These are phyloP conservation scores for Cryptococcus sp. DNA, from an alignment of 1,284 basidiomycete species.

Conservation along the genomic window DNA sequence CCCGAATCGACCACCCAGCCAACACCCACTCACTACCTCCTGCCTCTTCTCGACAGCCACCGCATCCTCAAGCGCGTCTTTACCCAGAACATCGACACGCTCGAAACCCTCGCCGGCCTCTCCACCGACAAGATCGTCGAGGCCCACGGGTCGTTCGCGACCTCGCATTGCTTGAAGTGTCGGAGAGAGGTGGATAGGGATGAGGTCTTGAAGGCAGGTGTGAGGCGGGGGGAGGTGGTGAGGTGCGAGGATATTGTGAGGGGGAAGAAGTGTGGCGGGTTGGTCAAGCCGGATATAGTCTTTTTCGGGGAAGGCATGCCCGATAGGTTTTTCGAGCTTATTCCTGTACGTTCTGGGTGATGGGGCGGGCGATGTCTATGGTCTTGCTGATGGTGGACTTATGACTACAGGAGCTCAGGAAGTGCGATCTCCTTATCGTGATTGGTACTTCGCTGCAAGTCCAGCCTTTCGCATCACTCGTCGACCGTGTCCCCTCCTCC, in stretches of 20 bases:
- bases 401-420: not conserved
- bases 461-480: constrained; percentile 56
- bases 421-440: constrained; percentile 81
- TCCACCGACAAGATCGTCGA: constrained; percentile 74
- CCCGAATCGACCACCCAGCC: constrained; percentile 52
- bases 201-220: constrained; percentile 63
- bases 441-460: constrained; percentile 77
- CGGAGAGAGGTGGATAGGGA: constrained; percentile 56
- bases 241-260: constrained; percentile 52
- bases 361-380: not conserved
- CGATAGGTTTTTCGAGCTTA: constrained; percentile 45
- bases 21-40: constrained; percentile 85
- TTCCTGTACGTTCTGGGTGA: constrained; percentile 25
- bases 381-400: not conserved
- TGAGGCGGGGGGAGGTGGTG: constrained; percentile 61
- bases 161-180: constrained; percentile 75
- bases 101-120: constrained; percentile 81
- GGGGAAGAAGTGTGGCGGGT: constrained; percentile 57
- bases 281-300: constrained; percentile 91
- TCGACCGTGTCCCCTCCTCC: constrained; percentile 47
- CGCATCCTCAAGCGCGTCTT: constrained; percentile 44
- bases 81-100: constrained; percentile 69
- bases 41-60: constrained; percentile 51
- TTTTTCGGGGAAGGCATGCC: constrained; percentile 77
- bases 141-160: constrained; percentile 89